Base-by-base conservation (phyloP, 116 monocot genomes). In the Zostera marina region DNA sequence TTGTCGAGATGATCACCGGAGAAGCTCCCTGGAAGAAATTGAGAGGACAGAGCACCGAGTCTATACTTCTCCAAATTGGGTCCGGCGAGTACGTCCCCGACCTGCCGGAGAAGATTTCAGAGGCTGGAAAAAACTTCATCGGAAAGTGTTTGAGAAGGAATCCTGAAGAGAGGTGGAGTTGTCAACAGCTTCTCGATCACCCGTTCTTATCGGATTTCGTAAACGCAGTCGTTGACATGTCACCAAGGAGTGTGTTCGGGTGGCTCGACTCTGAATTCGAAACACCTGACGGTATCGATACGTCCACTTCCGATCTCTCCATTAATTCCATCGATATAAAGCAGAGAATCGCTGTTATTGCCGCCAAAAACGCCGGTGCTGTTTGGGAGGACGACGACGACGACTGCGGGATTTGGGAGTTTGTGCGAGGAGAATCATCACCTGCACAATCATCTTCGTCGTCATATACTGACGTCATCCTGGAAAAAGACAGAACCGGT, bases 1-100 rank as follows among this genome's bases (percentile, higher is more conserved):
- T 80, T 9, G 58, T 80, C 43, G 80, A 80, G 65, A 72, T 80
- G 72, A 53, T 64, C 8, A 66, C 72, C 7, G 80, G 76, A 46
- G 49, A 41, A 17, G 42, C 65, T 3, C 80, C 75, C 0, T 80
- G 76, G 79, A n/a, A 14, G 11, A 59, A 60, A 7, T 38, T 40
- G 38, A 44, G 68, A 15, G 22, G 23, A 7, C 32, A 76, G 59
- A 60, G 60, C 8, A 45, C 61, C 23, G 71, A 61, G 9, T 41
- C 54, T 15, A 47, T 69, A 7, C 61, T 66, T 45, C 55, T 69
- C 47, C 61, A 65, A 51, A 76, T 80, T 32, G 63, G 60, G 19
- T 61, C 48, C 22, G 62, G 72, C 7, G 56, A 47, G n/a, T 60
- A 62, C 17, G 3, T 47, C 22, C 72, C 72, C 21, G 52, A 23